A percentile compares a stretch with the other conserved stretches of the same genome.
These are phyloP conservation scores for Trypanosoma scelopori DNA, from an alignment of 208 protist species.

Conservation along the genomic window DNA sequence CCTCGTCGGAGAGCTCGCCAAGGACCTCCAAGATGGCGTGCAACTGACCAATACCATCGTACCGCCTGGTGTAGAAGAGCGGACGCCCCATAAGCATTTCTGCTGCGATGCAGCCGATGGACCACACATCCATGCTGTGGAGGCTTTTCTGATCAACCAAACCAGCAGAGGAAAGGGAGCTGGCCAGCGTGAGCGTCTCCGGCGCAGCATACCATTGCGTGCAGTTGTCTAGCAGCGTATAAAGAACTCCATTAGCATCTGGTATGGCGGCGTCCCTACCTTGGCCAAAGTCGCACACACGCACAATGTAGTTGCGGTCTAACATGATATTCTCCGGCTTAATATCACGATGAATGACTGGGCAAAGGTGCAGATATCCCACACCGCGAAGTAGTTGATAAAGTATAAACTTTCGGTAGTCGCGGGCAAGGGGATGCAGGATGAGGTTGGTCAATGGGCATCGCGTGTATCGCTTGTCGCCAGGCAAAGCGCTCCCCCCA, in stretches of 20 bases:
- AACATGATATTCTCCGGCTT: constrained; percentile 93
- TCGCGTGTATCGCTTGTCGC: constrained; percentile 7
- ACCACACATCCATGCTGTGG: constrained; percentile 90
- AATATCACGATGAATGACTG: constrained; percentile 91
- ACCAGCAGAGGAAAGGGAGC: constrained; percentile 61
- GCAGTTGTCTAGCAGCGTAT: constrained; percentile 78
- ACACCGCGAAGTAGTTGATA: constrained; percentile 96
- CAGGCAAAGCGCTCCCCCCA: neutral
- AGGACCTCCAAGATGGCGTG: constrained; percentile 89
- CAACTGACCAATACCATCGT: constrained; percentile 94
- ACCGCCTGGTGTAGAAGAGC: constrained; percentile 79
- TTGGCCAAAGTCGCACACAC: constrained; percentile 97
- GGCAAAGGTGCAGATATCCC: constrained; percentile 92
- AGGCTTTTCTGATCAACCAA: constrained; percentile 76
- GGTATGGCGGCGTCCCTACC: constrained; percentile 81
- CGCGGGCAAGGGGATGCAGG: constrained; percentile 93
- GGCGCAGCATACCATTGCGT: constrained; percentile 98
- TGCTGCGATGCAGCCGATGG: constrained; percentile 88
- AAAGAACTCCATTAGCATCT: constrained; percentile 31
- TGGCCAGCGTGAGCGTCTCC: constrained; percentile 95
- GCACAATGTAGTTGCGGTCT: constrained; percentile 88
- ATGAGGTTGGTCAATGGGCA: constrained; percentile 42
- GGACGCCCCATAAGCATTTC: constrained; percentile 85
- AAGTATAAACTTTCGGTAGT: constrained; percentile 96
- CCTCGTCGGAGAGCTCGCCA: constrained; percentile 65